Evolutionary conservation across 2,329 filamentous ascomycete species (phyloP).

Genomic region (Neonectria sp.): DNA sequence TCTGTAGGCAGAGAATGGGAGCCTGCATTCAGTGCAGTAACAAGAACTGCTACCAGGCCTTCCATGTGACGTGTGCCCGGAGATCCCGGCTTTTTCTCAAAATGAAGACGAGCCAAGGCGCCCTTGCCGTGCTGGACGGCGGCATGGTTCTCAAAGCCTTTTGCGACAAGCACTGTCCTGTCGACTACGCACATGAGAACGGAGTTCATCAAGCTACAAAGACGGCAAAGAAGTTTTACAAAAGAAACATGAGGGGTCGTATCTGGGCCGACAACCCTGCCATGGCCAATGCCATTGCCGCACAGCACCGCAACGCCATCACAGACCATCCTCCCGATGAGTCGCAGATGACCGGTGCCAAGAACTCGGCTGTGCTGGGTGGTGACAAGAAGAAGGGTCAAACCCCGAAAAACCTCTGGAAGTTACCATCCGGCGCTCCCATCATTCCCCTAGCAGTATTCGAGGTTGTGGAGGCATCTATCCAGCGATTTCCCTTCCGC

Average conservation of each 20-base stretch:
- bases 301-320: constrained; percentile 74
- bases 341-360: constrained; percentile 86
- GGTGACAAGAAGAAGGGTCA: constrained; percentile 80
- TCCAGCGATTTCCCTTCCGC: constrained; percentile 83
- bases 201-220: constrained; percentile 84
- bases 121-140: constrained; percentile 82
- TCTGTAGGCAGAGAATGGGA: constrained; percentile 97
- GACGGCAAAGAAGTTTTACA: constrained; percentile 91
- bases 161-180: constrained; percentile 94
- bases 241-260: constrained; percentile 87
- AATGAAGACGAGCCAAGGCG: constrained; percentile 94
- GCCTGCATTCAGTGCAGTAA: constrained; percentile 99
- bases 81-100: constrained; percentile 90
- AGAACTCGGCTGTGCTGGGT: constrained; percentile 81
- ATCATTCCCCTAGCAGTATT: constrained; percentile 93
- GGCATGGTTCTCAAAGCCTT: constrained; percentile 91
- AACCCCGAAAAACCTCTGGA: constrained; percentile 74
- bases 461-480: constrained; percentile 85
- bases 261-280: constrained; percentile 94
- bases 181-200: constrained; percentile 90
- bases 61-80: constrained; percentile 96
- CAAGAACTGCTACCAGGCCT: constrained; percentile 96
- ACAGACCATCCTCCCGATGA: constrained; percentile 84
- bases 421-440: constrained; percentile 92
- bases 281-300: constrained; percentile 85